These are phyloP conservation scores for Staphylotrichum longicolle DNA, from an alignment of 495 filamentous ascomycete genomes.

Conservation along the genomic window DNA sequence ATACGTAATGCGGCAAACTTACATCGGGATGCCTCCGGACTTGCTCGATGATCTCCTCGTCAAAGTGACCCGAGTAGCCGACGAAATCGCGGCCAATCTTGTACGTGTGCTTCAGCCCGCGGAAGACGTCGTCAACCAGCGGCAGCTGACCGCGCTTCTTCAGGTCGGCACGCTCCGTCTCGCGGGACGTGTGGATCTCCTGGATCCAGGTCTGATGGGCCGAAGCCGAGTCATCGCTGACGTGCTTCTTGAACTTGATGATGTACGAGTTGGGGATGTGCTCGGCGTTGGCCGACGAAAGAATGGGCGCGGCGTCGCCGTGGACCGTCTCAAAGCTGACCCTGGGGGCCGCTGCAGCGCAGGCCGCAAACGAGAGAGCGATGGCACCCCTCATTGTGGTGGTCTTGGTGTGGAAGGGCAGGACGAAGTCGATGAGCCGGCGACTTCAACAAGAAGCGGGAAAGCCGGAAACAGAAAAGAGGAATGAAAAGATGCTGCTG, in stretches of 20 bases:
- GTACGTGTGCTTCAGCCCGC: constrained; percentile 91
- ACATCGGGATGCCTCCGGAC: constrained; percentile 97
- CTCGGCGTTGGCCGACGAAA: constrained; percentile 73
- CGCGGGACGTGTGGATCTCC: constrained; percentile 65
- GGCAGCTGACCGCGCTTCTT: constrained; percentile 84
- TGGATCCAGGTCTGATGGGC: constrained; percentile 92
- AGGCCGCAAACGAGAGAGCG: constrained; percentile 63
- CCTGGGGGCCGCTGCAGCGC: constrained; percentile 72
- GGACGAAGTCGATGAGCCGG: constrained; percentile 44
- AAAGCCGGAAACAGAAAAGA: constrained; percentile 22
- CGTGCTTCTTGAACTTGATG: constrained; percentile 96
- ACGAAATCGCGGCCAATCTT: constrained; percentile 79
- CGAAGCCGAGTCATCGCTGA: constrained; percentile 61
- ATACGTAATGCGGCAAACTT: constrained; percentile 46
- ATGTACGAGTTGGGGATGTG: constrained; percentile 90
- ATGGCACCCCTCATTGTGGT: constrained; percentile 67
- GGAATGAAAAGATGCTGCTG: constrained; percentile 26
- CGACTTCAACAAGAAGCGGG: constrained; percentile 38
- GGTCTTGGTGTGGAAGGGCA: constrained; percentile 38
- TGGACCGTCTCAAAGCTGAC: constrained; percentile 75
- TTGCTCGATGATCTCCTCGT: constrained; percentile 86
- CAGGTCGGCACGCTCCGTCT: constrained; percentile 68
- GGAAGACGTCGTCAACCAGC: constrained; percentile 66
- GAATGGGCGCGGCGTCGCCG: constrained; percentile 80
- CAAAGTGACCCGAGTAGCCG: constrained; percentile 95